Evolutionary conservation across 805 yeast genomes (phyloP).

Genomic region (Ogataea naganishii): DNA sequence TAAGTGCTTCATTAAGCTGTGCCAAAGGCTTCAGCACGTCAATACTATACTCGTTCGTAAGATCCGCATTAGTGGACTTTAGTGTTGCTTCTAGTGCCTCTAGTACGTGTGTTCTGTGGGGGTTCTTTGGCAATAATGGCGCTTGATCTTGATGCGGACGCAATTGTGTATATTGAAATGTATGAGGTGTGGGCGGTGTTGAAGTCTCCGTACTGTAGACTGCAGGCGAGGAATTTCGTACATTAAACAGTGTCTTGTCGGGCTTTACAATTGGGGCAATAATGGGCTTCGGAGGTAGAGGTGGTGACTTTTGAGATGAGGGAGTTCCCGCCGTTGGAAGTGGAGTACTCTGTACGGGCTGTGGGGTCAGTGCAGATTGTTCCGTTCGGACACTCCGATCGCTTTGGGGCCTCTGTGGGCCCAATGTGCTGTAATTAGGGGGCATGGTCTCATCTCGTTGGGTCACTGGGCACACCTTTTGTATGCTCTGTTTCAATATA

Average conservation of each 20-base stretch:
- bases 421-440: too few relatives aligned
- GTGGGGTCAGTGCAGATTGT: too few relatives aligned
- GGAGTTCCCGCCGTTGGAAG: conserved; percentile 1
- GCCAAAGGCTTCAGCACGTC: conserved; percentile 4
- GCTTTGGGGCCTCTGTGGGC: too few relatives aligned
- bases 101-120: conserved; percentile 11
- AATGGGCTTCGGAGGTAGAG: conserved; percentile 8
- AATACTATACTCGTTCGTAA: conserved; percentile 6
- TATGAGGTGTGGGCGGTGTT: conserved; percentile 5
- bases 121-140: conserved; percentile 21
- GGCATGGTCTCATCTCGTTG: too few relatives aligned
- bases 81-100: background rate
- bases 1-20: conserved; percentile 10
- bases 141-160: conserved; percentile 5
- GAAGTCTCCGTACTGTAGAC: conserved; percentile 2
- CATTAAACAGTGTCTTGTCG: too few relatives aligned
- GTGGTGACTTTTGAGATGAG: conserved; percentile 2
- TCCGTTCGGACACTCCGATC: too few relatives aligned
- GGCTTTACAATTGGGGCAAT: too few relatives aligned
- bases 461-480: conserved; percentile 10
- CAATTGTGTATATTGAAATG: conserved; percentile 1
- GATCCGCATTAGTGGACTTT: conserved; percentile 3
- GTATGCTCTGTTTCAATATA: conserved; percentile 10
- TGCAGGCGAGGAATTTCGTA: too few relatives aligned
- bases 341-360: too few relatives aligned